Evolutionary conservation across 805 yeast genomes (phyloP), one percentile per base, ranked within the genome.

Genomic region (Metschnikowia anglica): DNA sequence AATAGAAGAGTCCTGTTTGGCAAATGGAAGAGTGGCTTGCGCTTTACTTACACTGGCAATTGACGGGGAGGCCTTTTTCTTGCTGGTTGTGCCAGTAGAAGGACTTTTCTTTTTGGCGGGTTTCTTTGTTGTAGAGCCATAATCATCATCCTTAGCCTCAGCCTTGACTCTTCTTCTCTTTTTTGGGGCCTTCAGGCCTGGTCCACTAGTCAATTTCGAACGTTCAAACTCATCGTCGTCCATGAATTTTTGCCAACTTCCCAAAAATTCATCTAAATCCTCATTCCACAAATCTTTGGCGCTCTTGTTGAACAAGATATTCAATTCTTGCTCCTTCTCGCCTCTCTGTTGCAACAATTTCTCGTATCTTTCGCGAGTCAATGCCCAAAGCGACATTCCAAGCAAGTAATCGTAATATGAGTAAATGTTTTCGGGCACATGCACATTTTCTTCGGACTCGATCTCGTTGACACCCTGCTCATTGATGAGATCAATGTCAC

Each of bases 331-430:
- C 59, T 88, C 91, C 56, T 82, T 84, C 19, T 71, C 83, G 43
- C 80, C 87, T 47, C 80, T 76, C 60, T 90, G 95, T 41, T 74
- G 74, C 55, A 89, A 68, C 51, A 93, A 70, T 52, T 78, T 82
- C 56, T 88, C 90, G 59, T 90, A 93, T 54, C 93, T 78, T 65
- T 93, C 99, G 45, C 74, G 76, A 0, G 99, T 91, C 59, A 93
- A 77, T 28, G 97, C 85, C 93, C 97, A 88, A 51, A 93, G 82
- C 26, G 89, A 79, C 96, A 93, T 86, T 41, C 93, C 95, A 40
- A 93, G 72, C 49, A 93, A 72, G 55, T 93, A 93, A 57, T 93
- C 98, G 63, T 80, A 91, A 5, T 83, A 73, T 8, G 88, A 78
- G 39, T 74, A 73, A 12, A 77, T 66, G 18, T 80, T 83, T 37